A percentile compares a stretch with the other conserved stretches of the same genome.
phyloP scores from a whole-genome alignment of 2,329 filamentous ascomycete species.

The Rhytidhysteron rufulum region DNA sequence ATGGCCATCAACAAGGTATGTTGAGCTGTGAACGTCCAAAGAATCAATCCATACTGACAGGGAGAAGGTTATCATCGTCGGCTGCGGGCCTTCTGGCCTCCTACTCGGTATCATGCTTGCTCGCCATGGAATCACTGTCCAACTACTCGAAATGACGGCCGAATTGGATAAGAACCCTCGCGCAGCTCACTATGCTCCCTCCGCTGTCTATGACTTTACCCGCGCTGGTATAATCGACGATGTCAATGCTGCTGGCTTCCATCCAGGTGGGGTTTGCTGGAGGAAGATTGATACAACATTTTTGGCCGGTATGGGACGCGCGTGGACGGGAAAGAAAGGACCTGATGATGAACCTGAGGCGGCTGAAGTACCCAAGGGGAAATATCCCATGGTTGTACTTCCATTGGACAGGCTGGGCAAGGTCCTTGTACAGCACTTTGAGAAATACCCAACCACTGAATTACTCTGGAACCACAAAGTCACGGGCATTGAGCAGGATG shows the following conservation, averaged over 20 bases:
- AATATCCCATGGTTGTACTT: conserved; percentile 27
- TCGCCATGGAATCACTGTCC: conserved; percentile 50
- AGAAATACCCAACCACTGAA: conserved; percentile 21
- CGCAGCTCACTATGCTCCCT: conserved; percentile 59
- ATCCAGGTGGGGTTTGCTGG: conserved; percentile 44
- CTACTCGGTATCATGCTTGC: conserved; percentile 47
- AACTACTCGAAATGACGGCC: conserved; percentile 53
- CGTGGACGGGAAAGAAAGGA: conserved; percentile 1
- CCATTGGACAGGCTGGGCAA: conserved; percentile 28
- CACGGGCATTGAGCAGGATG: conserved; percentile 26
- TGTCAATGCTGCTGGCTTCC: conserved; percentile 41
- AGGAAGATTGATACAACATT: conserved; percentile 34
- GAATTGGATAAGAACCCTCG: conserved; percentile 58
- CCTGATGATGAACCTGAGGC: not conserved
- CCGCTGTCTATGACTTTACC: conserved; percentile 55
- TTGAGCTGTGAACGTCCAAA: not conserved
- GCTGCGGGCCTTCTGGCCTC: conserved; percentile 31
- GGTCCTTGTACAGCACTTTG: conserved; percentile 24
- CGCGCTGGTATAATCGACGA: conserved; percentile 59
- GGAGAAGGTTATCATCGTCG: conserved; percentile 25
- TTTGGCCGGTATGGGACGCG: conserved; percentile 24
- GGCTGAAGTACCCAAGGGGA: conserved; percentile 21
- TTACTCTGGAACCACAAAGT: conserved; percentile 31
- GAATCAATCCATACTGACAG: not conserved
- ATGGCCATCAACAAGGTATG: not conserved